Evolutionary conservation across 1,284 basidiomycete species (phyloP).

Genomic region (Anthracocystis walkeri): DNA sequence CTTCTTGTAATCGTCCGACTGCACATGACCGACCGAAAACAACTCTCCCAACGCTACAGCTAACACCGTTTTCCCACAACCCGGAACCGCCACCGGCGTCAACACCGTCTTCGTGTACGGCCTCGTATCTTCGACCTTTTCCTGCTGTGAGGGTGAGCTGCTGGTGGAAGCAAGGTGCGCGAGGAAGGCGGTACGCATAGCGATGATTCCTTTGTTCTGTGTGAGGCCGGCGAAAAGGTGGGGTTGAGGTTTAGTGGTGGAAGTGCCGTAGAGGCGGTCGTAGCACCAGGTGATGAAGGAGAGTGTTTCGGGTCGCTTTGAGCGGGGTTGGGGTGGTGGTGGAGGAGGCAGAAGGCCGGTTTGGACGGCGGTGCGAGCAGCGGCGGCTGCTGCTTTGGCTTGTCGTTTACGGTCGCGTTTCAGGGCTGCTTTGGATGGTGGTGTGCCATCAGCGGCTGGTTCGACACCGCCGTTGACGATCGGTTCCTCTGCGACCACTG

Average conservation of each 20-base stretch:
- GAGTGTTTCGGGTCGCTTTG: conserved; percentile 60
- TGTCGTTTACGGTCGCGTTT: conserved; percentile 34
- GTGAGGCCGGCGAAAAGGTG: conserved; percentile 77
- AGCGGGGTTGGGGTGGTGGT: conserved; percentile 44
- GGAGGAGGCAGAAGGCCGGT: conserved; percentile 42
- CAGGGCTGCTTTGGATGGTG: conserved; percentile 30
- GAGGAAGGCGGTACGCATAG: conserved; percentile 83
- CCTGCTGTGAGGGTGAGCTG: conserved; percentile 46
- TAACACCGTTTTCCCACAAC: conserved; percentile 93
- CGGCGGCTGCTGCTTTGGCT: conserved; percentile 1
- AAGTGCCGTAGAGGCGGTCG: conserved; percentile 68
- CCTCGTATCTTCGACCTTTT: conserved; percentile 49
- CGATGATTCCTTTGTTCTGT: conserved; percentile 84
- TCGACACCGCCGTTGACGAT: background rate
- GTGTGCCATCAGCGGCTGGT: background rate
- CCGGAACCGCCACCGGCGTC: conserved; percentile 89
- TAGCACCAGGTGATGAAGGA: conserved; percentile 64
- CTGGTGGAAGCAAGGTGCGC: conserved; percentile 72
- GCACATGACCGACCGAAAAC: conserved; percentile 81
- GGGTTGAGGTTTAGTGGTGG: conserved; percentile 77
- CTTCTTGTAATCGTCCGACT: conserved; percentile 86
- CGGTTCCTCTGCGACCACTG: background rate
- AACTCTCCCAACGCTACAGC: conserved; percentile 82
- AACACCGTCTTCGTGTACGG: conserved; percentile 83
- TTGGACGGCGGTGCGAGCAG: conserved; percentile 16